These are phyloP conservation scores for Volvox reticuliferus DNA, from an alignment of 139 green algal species.

Conservation along the genomic window DNA sequence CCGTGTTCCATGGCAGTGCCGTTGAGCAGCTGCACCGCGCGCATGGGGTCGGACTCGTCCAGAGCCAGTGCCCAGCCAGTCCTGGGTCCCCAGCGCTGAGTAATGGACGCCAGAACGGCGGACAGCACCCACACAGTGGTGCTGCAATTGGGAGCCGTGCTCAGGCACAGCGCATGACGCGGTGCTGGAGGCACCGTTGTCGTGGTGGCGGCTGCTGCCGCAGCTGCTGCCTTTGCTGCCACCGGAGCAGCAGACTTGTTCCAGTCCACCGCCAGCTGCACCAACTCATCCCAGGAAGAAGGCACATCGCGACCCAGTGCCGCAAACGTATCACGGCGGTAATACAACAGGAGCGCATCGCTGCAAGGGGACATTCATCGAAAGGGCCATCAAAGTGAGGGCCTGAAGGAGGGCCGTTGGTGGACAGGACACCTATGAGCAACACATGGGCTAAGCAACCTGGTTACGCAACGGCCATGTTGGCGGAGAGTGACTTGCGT, in stretches of 20 bases:
- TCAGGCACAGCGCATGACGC: conserved; percentile 28
- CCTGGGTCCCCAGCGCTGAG: conserved; percentile 10
- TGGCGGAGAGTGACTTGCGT: no score
- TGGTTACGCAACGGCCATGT: no score
- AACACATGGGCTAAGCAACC: no score
- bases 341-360: conserved; percentile 18
- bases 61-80: conserved; percentile 13
- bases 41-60: neutral
- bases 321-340: neutral
- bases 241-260: neutral
- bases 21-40: conserved; percentile 17
- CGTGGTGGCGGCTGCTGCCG: neutral
- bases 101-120: conserved; percentile 20
- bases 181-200: neutral
- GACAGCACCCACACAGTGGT: neutral
- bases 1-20: neutral
- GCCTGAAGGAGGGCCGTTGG: no score
- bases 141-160: neutral
- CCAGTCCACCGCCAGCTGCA: neutral
- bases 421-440: no score
- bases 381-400: no score
- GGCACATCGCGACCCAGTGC: neutral
- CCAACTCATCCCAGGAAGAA: conserved; percentile 3
- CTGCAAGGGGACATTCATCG: neutral
- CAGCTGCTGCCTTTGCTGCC: neutral